Base-by-base conservation (phyloP, 1,284 basidiomycete genomes). In the Sanguinoderma infundibulare region DNA sequence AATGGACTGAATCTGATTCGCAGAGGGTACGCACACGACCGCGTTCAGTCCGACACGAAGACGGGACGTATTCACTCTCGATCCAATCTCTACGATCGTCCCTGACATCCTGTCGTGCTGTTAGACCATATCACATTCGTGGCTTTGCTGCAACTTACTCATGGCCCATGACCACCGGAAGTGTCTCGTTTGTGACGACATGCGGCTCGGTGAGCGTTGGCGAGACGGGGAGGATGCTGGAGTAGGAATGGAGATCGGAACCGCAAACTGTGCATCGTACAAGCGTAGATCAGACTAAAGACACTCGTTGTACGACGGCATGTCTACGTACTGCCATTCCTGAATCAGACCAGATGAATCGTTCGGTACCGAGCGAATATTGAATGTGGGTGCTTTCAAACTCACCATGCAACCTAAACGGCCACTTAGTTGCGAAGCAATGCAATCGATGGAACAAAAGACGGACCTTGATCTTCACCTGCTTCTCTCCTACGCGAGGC, bases 401-500 rank as follows among this genome's bases (percentile, higher is more conserved):
- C 58, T 65, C 49, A 66, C 67, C 62, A 67, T 20, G 63, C 56
- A n/a, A 60, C 57, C 65, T 64, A 14, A 20, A 22, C 5, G 12
- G 17, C 15, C 17, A 17, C 30, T 50, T 26, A 50, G 47, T 12
- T 3, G 14, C 24, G 22, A 5, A 5, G 4, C 0, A 15, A 46
- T 22, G 20, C 4, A 7, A 24, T 14, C 24, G 42, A 26, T 6
- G 22, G 38, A 20, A 51, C 32, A 2, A 51, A 22, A 10, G 2
- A 12, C n/a, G n/a, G 22, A 75, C 73, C 67, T 75, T 74, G 55
- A 76, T 65, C 59, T 73, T 72, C 7, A 75, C 68, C 36, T 76
- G 69, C 5, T 61, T 63, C 6, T 46, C 57, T 4, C 58, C 53
- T 0, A 66, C 58, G 2, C 51, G 28, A 9, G 75, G 75, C 40